phyloP scores from a whole-genome alignment of 257 asterid genomes.

The Ballota nigra region DNA sequence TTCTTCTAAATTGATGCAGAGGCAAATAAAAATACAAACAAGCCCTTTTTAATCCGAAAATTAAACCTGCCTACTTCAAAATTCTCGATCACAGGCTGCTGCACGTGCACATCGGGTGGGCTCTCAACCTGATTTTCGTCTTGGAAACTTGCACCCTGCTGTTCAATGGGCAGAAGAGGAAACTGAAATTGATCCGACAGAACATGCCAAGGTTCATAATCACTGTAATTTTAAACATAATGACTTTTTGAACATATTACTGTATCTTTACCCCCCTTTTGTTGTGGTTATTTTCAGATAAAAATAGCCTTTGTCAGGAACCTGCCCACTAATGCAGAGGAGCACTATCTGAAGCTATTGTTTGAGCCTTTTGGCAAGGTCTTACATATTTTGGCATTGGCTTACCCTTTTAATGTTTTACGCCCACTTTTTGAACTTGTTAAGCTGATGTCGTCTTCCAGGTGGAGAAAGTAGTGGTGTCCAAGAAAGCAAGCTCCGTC shows the following conservation, averaged over 20 bases:
- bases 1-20: slow-evolving; percentile 27
- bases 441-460: slow-evolving; percentile 37
- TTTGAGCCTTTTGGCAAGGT: slow-evolving; percentile 91
- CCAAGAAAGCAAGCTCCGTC: slow-evolving; percentile 53
- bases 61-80: slow-evolving; percentile 60
- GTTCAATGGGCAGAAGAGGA: slow-evolving; percentile 93
- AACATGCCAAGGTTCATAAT: slow-evolving; percentile 65
- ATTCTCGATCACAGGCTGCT: slow-evolving; percentile 96
- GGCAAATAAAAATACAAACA: slow-evolving; percentile 36
- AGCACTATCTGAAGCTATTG: slow-evolving; percentile 61
- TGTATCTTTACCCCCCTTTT: slow-evolving; percentile 18
- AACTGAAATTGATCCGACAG: slow-evolving; percentile 48
- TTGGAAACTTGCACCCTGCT: slow-evolving; percentile 82
- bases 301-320: slow-evolving; percentile 78
- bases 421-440: slow-evolving; percentile 16
- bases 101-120: slow-evolving; percentile 81
- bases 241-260: slow-evolving; percentile 15
- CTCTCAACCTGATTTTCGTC: slow-evolving; percentile 72
- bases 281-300: slow-evolving; percentile 52
- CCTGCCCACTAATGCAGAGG: slow-evolving; percentile 70
- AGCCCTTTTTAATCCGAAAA: slow-evolving; percentile 33
- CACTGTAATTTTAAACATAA: slow-evolving; percentile 14
- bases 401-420: slow-evolving; percentile 13
- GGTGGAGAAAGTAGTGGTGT: slow-evolving; percentile 80
- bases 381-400: slow-evolving; percentile 20